These are phyloP conservation scores for Candida pini DNA, from an alignment of 805 yeast genomes.

Conservation along the genomic window DNA sequence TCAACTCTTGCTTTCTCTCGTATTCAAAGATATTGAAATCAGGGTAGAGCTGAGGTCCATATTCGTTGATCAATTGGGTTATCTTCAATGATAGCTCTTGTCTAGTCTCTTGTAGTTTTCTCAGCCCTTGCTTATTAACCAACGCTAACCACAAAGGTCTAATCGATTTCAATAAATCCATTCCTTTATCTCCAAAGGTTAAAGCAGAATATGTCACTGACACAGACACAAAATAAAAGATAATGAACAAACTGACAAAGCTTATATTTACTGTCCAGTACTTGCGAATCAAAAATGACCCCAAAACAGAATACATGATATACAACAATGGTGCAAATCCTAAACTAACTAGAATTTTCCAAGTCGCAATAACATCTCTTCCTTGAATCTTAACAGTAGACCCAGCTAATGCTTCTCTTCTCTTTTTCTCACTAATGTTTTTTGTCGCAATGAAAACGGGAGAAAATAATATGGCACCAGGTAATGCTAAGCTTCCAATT, in stretches of 20 bases:
- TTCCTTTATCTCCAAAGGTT: conserved; percentile 86
- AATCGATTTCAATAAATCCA: conserved; percentile 79
- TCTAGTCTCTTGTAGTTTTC: conserved; percentile 57
- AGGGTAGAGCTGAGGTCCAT: conserved; percentile 82
- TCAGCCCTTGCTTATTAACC: conserved; percentile 50
- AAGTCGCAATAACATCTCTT: conserved; percentile 91
- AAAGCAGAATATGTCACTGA: conserved; percentile 85
- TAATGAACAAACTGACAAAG: conserved; percentile 27
- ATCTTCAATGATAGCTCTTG: conserved; percentile 62
- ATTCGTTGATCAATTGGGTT: conserved; percentile 70
- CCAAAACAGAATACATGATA: conserved; percentile 67
- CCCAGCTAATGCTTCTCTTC: conserved; percentile 70
- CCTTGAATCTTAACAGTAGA: conserved; percentile 91
- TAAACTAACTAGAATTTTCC: conserved; percentile 89
- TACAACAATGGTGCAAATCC: conserved; percentile 86
- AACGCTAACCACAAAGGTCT: conserved; percentile 72
- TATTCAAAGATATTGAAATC: conserved; percentile 63
- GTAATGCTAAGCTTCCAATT: conserved; percentile 63
- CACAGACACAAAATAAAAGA: conserved; percentile 61
- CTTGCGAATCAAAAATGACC: conserved; percentile 33
- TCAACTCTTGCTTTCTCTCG: conserved; percentile 33
- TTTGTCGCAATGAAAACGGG: conserved; percentile 85
- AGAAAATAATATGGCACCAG: conserved; percentile 82
- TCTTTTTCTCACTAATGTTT: conserved; percentile 65
- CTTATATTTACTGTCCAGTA: conserved; percentile 16